phyloP scores from a whole-genome alignment of 495 filamentous ascomycete genomes.

The Penicillium crystallinum region DNA sequence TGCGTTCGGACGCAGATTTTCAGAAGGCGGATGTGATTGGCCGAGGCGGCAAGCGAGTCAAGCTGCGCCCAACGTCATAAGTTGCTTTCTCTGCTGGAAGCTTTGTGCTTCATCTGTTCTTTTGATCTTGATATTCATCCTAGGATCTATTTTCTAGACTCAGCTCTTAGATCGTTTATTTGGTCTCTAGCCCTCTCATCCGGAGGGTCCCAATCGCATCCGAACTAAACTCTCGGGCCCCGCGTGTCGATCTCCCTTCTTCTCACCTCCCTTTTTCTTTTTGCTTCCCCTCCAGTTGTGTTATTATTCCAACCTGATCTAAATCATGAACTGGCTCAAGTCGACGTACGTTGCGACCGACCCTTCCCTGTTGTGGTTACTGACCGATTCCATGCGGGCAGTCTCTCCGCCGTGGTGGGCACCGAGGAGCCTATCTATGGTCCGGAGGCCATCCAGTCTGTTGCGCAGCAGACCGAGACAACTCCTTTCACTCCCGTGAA shows the following conservation, averaged over 20 bases:
- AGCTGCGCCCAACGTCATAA: slow-evolving; percentile 22
- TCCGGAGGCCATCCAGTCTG: slow-evolving; percentile 77
- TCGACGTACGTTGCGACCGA: slow-evolving; percentile 50
- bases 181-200: background rate
- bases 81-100: background rate
- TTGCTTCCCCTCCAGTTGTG: slow-evolving; percentile 7
- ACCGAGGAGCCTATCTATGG: slow-evolving; percentile 97
- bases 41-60: slow-evolving; percentile 17
- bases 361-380: slow-evolving; percentile 10
- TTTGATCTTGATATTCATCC: background rate
- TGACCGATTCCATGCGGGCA: slow-evolving; percentile 33
- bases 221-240: slow-evolving; percentile 28
- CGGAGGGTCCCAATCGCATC: slow-evolving; percentile 18
- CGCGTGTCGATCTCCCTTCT: slow-evolving; percentile 27
- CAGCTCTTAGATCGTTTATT: background rate
- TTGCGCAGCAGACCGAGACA: slow-evolving; percentile 71
- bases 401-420: slow-evolving; percentile 86
- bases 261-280: slow-evolving; percentile 19
- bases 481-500: slow-evolving; percentile 75
- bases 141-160: background rate
- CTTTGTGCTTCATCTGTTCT: background rate
- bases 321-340: slow-evolving; percentile 66
- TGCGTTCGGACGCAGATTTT: slow-evolving; percentile 19
- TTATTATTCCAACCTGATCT: slow-evolving; percentile 1
- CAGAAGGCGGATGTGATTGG: slow-evolving; percentile 20